A percentile compares a stretch with the other conserved stretches of the same genome.
Conservation (phyloP, 2,329 filamentous ascomycete genomes). For the Amesomyces nigricolor region DNA sequence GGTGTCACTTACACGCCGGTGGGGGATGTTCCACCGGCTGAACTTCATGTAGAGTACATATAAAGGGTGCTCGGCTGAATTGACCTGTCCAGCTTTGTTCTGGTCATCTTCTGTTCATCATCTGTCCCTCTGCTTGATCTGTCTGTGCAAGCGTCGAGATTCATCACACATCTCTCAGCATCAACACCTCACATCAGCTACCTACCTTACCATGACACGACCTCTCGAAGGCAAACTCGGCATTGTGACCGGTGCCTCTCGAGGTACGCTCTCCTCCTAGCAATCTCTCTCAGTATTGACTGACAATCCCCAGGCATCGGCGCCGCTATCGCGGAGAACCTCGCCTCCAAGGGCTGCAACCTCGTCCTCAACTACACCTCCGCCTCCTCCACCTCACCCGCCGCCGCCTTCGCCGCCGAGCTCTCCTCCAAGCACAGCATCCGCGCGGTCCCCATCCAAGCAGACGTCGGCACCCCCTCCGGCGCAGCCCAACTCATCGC, state of each 20-base stretch:
- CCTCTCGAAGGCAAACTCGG: slow-evolving; percentile 68
- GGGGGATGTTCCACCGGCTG: slow-evolving; percentile 4
- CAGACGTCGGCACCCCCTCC: slow-evolving; percentile 60
- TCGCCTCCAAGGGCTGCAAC: slow-evolving; percentile 65
- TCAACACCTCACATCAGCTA: background rate
- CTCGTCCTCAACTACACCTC: slow-evolving; percentile 66
- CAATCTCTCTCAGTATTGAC: slow-evolving; percentile 11
- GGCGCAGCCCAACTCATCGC: slow-evolving; percentile 56
- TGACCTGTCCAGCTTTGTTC: too few relatives aligned
- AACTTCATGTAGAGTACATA: background rate
- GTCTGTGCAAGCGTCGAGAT: background rate
- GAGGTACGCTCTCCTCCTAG: slow-evolving; percentile 49
- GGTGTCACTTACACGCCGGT: background rate
- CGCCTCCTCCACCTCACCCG: slow-evolving; percentile 34
- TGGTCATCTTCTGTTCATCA: too few relatives aligned
- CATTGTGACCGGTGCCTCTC: slow-evolving; percentile 72
- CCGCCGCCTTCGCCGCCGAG: slow-evolving; percentile 57
- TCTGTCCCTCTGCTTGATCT: background rate
- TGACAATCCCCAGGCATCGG: slow-evolving; percentile 59
- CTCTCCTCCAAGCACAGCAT: slow-evolving; percentile 55
- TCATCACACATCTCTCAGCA: background rate
- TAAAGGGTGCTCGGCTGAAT: too few relatives aligned
- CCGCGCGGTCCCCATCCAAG: slow-evolving; percentile 58
- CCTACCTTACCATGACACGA: slow-evolving; percentile 32
- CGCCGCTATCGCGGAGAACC: slow-evolving; percentile 55